Base-by-base conservation (phyloP, 2,329 filamentous ascomycete species). In the Helminthosporium solani region DNA sequence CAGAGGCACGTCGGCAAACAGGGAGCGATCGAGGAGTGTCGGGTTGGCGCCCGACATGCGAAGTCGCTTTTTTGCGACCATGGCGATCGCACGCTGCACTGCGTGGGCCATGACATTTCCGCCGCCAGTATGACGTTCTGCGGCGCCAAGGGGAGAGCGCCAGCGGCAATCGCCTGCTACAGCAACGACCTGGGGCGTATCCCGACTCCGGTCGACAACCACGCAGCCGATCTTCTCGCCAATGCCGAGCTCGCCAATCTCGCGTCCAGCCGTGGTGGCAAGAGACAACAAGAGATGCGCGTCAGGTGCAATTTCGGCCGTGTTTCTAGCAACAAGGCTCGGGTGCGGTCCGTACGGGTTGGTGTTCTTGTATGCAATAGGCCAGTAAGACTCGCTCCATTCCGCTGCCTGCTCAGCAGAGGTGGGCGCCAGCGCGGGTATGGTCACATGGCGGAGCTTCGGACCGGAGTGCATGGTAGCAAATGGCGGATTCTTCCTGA, bases 341-440 rank as follows among this genome's bases (percentile, higher is more conserved):
- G 88, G 88, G 64, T 95, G 89, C 15, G 89, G 88, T 3, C 89
- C 89, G 48, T 91, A 87, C 2, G 88, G 88, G 63, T 94, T 94
- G 56, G 87, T 91, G 73, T 90, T 90, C 53, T 88, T 86, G 72
- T 94, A 95, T 39, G 91, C 82, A 1, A 85, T 87, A 11, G 89
- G 89, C 89, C 89, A 95, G 68, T 89, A 92, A 57, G 85, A 78
- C 27, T 80, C 75, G 20, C 83, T 86, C 88, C 88, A 94, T 64
- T 82, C 75, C 20, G 80, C 81, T 7, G 89, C 87, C 67, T 92
- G 87, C 31, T 85, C 77, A 56, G 85, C 81, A 3, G 87, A 91
- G 4, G 85, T 90, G 2, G 89, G 89, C 19, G 88, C 79, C 35
- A 89, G 74, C 20, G 86, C 74, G 6, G 89, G 89, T 11, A 94